A percentile compares a stretch with the other conserved stretches of the same genome.
phyloP scores from a whole-genome alignment of 352 stramenopile genomes.

The Blastocystis sp. region DNA sequence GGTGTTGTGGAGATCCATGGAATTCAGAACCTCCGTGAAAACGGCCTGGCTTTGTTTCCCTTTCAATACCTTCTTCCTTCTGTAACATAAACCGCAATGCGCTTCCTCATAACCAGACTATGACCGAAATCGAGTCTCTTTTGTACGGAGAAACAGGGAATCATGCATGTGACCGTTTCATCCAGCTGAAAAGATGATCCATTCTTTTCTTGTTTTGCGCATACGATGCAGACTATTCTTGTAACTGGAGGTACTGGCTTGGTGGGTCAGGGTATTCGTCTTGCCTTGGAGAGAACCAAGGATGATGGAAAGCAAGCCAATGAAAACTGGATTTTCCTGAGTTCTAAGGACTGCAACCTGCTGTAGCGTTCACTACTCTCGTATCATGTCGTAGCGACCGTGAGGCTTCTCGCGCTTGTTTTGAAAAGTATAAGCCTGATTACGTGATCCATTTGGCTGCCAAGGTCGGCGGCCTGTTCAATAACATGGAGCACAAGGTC shows the following conservation, averaged over 20 bases:
- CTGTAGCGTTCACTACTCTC: constrained; percentile 70
- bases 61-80: not conserved
- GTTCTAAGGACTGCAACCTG: constrained; percentile 88
- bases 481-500: constrained; percentile 83
- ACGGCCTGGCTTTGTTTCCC: not conserved
- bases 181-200: not conserved
- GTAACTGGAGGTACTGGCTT: constrained; percentile 92
- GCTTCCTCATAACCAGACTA: not conserved
- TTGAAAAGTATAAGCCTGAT: constrained; percentile 86
- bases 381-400: constrained; percentile 73
- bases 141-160: not conserved
- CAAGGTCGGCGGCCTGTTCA: constrained; percentile 77
- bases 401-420: constrained; percentile 83
- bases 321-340: constrained; percentile 88
- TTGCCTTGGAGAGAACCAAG: constrained; percentile 75
- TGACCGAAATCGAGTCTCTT: not conserved
- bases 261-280: constrained; percentile 81
- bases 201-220: not conserved
- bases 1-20: too few species aligned
- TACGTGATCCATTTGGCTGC: constrained; percentile 95
- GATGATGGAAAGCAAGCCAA: constrained; percentile 71
- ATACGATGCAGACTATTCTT: constrained; percentile 75
- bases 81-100: not conserved
- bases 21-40: too few species aligned
- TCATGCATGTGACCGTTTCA: not conserved